Base-by-base conservation (phyloP, 1,139 yeast species). In the Petasospora rhodanensis region DNA sequence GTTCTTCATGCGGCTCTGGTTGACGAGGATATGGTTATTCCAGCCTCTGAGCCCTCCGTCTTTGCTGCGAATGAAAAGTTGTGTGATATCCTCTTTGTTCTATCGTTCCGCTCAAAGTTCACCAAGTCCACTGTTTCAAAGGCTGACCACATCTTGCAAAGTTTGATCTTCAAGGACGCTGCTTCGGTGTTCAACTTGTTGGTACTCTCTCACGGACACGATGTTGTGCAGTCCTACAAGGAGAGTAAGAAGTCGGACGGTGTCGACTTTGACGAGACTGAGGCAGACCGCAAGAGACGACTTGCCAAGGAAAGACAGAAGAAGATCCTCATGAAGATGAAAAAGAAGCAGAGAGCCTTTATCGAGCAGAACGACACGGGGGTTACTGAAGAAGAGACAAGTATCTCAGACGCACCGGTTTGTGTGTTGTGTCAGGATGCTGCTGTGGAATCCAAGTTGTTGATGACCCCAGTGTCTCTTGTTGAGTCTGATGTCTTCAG, bases 241-340 rank as follows among this genome's bases (percentile, higher is more conserved):
- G 59, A 60, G 28, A 67, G 64, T 40, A 59, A 68, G 42, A 49
- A 61, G 26, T 68, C 68, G 28, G 70, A 62, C 29, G 57, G 61
- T 28, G 65, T 66, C 9, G 56, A 64, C 26, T 65, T 70, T 19
- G 59, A 62, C 13, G 78, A 73, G 31, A 68, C 64, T 38, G 81
- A 79, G 11, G 59, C 62, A 34, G 75, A 66, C 18, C 65, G 74
- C 23, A 77, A 73, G 48, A 67, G 64, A 25, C 58, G 79, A 38
- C 43, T 78, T 10, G 87, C 87, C 0, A 68, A 75, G 46, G 76
- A 72, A 34, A 73, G 84, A 38, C 86, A 79, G 51, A 70, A 71
- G 22, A 81, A 75, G 48, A 68, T 87, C 22, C 55, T 91, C 68
- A 86, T 80, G 3, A 87, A 79, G 45, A 81, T 93, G 64, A 74